A percentile compares a stretch with the other conserved stretches of the same genome.
Conservation (phyloP, 2,329 filamentous ascomycete species). For the Diaporthe caulivora region DNA sequence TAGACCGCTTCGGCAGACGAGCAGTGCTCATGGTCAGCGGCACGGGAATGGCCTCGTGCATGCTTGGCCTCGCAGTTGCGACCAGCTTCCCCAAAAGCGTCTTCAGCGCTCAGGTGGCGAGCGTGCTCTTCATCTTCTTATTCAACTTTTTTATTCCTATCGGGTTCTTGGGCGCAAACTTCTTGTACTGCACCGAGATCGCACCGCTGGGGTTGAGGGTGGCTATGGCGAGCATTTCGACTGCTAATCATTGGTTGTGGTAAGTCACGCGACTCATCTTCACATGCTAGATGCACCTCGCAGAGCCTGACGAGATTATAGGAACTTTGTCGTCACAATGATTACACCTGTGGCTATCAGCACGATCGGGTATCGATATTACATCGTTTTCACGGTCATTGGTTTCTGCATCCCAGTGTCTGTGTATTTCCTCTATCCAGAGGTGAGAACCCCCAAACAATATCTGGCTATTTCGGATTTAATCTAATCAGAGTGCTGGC, state of each 20-base stretch:
- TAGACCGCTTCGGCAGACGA: constrained; percentile 63
- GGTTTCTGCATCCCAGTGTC: constrained; percentile 57
- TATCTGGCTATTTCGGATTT: not conserved
- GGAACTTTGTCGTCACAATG: constrained; percentile 59
- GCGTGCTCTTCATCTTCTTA: constrained; percentile 68
- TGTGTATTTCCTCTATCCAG: constrained; percentile 59
- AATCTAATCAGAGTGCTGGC: not conserved
- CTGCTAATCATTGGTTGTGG: constrained; percentile 66
- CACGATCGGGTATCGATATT: constrained; percentile 65
- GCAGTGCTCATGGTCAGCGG: constrained; percentile 65
- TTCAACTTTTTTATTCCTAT: constrained; percentile 72
- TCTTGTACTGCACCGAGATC: constrained; percentile 71
- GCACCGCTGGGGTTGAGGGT: constrained; percentile 64
- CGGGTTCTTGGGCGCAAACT: constrained; percentile 70
- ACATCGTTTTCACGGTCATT: constrained; percentile 61
- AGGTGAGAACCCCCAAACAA: constrained; percentile 40
- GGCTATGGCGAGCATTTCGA: constrained; percentile 68
- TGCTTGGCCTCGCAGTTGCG: constrained; percentile 64
- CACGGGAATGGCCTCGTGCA: constrained; percentile 66
- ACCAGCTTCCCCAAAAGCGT: constrained; percentile 61
- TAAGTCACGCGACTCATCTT: constrained; percentile 41
- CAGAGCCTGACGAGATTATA: constrained; percentile 23
- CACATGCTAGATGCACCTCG: too few species aligned
- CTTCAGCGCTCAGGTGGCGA: constrained; percentile 60
- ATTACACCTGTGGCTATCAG: constrained; percentile 60